Base-by-base conservation (phyloP, 2,329 filamentous ascomycete species). In the Diplocarpon mali region DNA sequence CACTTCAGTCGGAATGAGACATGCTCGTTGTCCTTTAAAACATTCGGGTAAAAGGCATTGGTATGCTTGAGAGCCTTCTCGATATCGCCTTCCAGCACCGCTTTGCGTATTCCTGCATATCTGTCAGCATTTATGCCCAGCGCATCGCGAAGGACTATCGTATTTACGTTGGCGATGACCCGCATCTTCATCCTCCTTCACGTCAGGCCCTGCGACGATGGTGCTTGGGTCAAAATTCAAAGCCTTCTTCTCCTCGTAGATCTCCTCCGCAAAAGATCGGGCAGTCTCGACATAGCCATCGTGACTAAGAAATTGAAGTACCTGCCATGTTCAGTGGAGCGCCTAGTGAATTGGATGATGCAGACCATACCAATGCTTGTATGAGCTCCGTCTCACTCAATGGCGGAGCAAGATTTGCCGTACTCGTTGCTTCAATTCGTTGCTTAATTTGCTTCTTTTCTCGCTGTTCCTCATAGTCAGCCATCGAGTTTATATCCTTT, bases 281-380 rank as follows among this genome's bases (percentile, higher is more conserved):
- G 89, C 89, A 0, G 90, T 95, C 54, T 95, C 90, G 7, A 95
- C 83, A 55, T 95, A 96, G 47, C 92, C 92, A 57, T 96, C 92
- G 56, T 96, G 90, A 31, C 89, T 85, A 12, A 98, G 69, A 54
- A 94, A 96, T 64, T 95, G 89, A 32, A 88, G 73, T 14, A 80
- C 74, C 68, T 72, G 44, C 28, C n/a, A 24, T 30, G 32, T 11
- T 35, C 14, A 48, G 8, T 29, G 11, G 24, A 32, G 27, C 12
- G 4, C 30, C 14, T 9, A 28, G 31, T 27, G 20, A 9, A 4
- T 13, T 17, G 4, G 11, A 34, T 44, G 8, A 15, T 40, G 11
- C n/a, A 9, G 32, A 16, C 51, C 68, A 51, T 60, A 90, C 79
- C 45, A 96, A 69, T 55, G 84, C 76, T 60, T 95, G 88, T 31